phyloP scores from a whole-genome alignment of 2,329 filamentous ascomycete species.

The Waltergamsia citrina region DNA sequence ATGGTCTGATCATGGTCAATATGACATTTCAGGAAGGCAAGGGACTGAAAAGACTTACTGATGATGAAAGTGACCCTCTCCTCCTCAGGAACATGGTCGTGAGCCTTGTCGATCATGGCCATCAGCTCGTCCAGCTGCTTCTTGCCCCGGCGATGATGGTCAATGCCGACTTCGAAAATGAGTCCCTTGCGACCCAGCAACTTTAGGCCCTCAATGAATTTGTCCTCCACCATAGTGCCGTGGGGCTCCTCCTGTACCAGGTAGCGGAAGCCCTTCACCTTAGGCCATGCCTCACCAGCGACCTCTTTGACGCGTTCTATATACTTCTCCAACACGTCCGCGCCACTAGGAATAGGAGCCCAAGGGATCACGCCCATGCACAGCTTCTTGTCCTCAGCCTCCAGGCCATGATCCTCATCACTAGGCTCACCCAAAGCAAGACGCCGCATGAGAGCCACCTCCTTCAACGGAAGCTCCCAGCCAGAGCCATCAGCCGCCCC shows the following conservation, averaged over 20 bases:
- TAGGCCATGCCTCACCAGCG: slow-evolving; percentile 55
- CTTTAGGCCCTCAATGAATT: slow-evolving; percentile 57
- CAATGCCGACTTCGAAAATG: slow-evolving; percentile 76
- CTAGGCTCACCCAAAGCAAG: slow-evolving; percentile 51
- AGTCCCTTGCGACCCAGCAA: slow-evolving; percentile 54
- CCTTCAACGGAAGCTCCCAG: slow-evolving; percentile 60
- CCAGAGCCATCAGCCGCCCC: slow-evolving; percentile 41
- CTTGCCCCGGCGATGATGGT: slow-evolving; percentile 67
- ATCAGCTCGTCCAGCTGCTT: slow-evolving; percentile 64
- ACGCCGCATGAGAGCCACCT: slow-evolving; percentile 59
- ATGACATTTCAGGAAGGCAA: slow-evolving; percentile 3
- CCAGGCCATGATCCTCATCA: slow-evolving; percentile 50
- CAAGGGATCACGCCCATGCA: slow-evolving; percentile 70
- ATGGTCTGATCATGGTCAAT: slow-evolving; percentile 74
- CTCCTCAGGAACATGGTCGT: slow-evolving; percentile 48
- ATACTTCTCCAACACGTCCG: slow-evolving; percentile 53
- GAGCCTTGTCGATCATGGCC: slow-evolving; percentile 59
- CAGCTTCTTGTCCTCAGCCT: slow-evolving; percentile 29
- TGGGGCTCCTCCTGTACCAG: slow-evolving; percentile 68
- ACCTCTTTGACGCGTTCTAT: slow-evolving; percentile 48
- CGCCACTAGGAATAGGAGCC: slow-evolving; percentile 69
- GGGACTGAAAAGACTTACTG: slow-evolving; percentile 37
- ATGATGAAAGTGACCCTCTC: slow-evolving; percentile 59
- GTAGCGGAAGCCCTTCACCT: slow-evolving; percentile 73
- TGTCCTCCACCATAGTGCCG: slow-evolving; percentile 52